Evolutionary conservation across 169 alveolate genomes (phyloP), one percentile per base, ranked within the genome.

Genomic region (Plasmodium adleri): DNA sequence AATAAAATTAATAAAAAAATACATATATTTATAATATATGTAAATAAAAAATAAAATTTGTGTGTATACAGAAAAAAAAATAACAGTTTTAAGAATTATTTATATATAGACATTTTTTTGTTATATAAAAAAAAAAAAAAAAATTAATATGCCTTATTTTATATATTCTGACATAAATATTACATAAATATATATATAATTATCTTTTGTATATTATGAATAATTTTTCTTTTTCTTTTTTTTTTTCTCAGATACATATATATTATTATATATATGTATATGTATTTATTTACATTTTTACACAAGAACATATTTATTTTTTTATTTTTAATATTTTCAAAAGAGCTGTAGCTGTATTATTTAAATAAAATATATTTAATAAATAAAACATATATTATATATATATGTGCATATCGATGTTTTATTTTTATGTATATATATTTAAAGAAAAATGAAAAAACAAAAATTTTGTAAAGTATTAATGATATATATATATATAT

Each of bases 331-430:
- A 66, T 32, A 32, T 66, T 66, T 66, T 39, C 32, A 66, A 66
- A 39, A 66, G 71, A 62, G 74, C 74, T 66, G 50, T 66, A 26
- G 74, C 56, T 66, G 74, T 66, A 32, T 66, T 28, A 66, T 66
- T 66, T 66, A 32, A 66, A 66, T 24, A 66, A 32, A 9, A 39
- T 28, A n/a, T 39, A 39, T 39, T 39, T 39, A 5, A 39, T 39
- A 39, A 39, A 39, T 39, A 39, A 5, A 39, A 26, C 20, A 62
- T 24, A 62, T 22, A 26, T 62, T 62, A 24, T 62, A 62, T 20
- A 20, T 22, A 20, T 62, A 20, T 20, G 15, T 12, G 2, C 28
- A 56, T 56, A 56, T 13, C 28, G 20, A 12, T 62, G n/a, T 12
- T 62, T 62, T 13, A 62, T 62, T 56, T 56, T 17, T 56, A 56